Evolutionary conservation across 495 filamentous ascomycete genomes (phyloP), one percentile per base, ranked within the genome.

Genomic region (Baudoinia panamericana): DNA sequence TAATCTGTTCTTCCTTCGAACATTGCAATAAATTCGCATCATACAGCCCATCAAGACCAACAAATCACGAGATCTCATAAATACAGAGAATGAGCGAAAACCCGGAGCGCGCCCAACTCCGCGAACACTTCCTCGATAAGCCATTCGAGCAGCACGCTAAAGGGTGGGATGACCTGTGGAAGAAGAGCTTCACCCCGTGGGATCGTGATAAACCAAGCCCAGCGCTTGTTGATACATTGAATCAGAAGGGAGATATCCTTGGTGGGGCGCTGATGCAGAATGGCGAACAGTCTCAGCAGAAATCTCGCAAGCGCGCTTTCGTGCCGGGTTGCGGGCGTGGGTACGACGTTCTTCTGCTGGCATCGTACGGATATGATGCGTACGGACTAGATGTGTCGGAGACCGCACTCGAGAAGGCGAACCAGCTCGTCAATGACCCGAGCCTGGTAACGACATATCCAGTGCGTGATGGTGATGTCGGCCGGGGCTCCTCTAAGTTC

Each of bases 341-440:
- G 1, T 52, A 56, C 28, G 54, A 56, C 40, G 54, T 56, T 9
- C 36, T 56, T 28, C 37, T 55, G 12, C 44, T 56, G 20, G 39
- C 54, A n/a, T 46, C 48, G 9, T 44, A 23, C 29, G 54, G 54
- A 3, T 54, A 48, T 38, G 75, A 87, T 56, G 73, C 72, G 0
- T 77, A 72, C 45, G 84, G 84, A 0, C 61, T 92, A 6, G 84
- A 88, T 44, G 68, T 70, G 33, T 78, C 76, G 21, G 42, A 57
- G 3, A 60, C 58, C 19, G 80, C 80, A 5, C 44, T 79, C 5
- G 61, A 72, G 23, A 59, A 56, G 3, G 76, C 74, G 11, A 64
- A 64, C 34, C 63, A 67, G 51, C 63, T 74, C 39, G 56, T 50
- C 12, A 47, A 20, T 12, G 39, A 50, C 4, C 51, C 36, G 0